Evolutionary conservation across 2,329 filamentous ascomycete genomes (phyloP).

Genomic region (Raffaelea deltoideospora): DNA sequence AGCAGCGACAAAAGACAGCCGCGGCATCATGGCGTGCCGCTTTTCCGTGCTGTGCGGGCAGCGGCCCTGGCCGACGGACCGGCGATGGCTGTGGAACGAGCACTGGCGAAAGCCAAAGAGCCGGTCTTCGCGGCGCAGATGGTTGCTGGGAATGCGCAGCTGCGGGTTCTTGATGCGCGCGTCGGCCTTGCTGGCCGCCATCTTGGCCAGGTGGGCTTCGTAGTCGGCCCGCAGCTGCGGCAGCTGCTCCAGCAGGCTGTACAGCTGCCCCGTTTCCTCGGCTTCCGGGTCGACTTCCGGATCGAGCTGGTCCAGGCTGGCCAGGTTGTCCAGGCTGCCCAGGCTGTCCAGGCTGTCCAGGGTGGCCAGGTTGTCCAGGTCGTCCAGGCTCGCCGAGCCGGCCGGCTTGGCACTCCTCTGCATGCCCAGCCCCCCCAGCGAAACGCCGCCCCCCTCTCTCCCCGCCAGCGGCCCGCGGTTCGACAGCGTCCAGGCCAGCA

Average conservation of each 20-base stretch:
- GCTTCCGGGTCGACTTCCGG: constrained; percentile 13
- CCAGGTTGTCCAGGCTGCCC: background rate
- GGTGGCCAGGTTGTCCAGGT: background rate
- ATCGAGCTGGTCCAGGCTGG: background rate
- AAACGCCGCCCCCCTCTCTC: background rate
- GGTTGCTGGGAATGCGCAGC: constrained; percentile 40
- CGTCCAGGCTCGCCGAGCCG: background rate
- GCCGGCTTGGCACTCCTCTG: no score
- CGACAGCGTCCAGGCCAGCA: constrained; percentile 41
- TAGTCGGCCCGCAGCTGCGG: constrained; percentile 36
- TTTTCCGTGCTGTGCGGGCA: constrained; percentile 32
- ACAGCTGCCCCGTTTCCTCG: constrained; percentile 10
- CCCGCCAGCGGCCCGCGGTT: background rate
- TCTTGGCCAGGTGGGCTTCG: constrained; percentile 34
- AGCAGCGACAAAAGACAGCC: no score
- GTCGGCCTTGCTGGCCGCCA: constrained; percentile 33
- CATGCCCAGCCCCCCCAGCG: background rate
- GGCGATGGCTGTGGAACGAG: constrained; percentile 44
- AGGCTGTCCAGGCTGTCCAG: background rate
- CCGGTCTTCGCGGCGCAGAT: constrained; percentile 38
- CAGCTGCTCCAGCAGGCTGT: constrained; percentile 25
- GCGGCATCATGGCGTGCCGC: no score
- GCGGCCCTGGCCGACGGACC: constrained; percentile 34
- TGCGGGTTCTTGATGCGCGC: constrained; percentile 45
- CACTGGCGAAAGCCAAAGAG: constrained; percentile 46